Base-by-base conservation (phyloP, 352 stramenopile genomes). In the Pythium coloratum region DNA sequence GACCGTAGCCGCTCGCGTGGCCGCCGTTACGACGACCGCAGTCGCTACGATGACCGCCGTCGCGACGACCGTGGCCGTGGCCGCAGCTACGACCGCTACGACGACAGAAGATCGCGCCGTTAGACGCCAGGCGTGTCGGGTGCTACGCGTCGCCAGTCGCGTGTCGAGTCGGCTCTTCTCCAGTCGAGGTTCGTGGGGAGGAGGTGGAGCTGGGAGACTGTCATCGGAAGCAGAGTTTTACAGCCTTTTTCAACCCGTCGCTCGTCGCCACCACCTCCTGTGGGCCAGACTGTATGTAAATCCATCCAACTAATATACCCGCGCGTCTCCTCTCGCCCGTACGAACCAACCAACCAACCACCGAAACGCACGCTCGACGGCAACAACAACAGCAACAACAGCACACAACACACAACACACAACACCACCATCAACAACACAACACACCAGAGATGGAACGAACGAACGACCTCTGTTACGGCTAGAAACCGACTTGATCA, bases 41-140 rank as follows among this genome's bases (percentile, higher is more conserved):
- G 79, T 30, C 63, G 71, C 36, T 68, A 80, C 66, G 69, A 89
- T 44, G 81, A 88, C 42, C 71, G 77, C 40, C 76, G 80, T 57
- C 72, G 78, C 28, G 83, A 91, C 38, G 76, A 91, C 65, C 85
- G 84, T 46, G 72, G 67, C 32, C 78, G 80, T 64, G 71, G 79
- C 32, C 67, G 71, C 57, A 67, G 67, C 64, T 61, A 74, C 16
- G 71, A 80, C 47, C 67, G 71, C 62, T 77, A 87, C 67, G 75
- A 79, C 26, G 73, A 82, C 56, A 64, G 71, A 73, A 71, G 67
- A 66, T 67, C 67, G 60, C 68, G 68, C 38, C 72, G 72, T 36
- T 77, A 72, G 64, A 56, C 46, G 2, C 42, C 4, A 18, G 42
- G 14, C 16, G 8, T 44, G 36, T 7, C 4, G 36, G 12, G 6